phyloP scores from a whole-genome alignment of 2,329 filamentous ascomycete species.

The Dactylonectria estremocensis region DNA sequence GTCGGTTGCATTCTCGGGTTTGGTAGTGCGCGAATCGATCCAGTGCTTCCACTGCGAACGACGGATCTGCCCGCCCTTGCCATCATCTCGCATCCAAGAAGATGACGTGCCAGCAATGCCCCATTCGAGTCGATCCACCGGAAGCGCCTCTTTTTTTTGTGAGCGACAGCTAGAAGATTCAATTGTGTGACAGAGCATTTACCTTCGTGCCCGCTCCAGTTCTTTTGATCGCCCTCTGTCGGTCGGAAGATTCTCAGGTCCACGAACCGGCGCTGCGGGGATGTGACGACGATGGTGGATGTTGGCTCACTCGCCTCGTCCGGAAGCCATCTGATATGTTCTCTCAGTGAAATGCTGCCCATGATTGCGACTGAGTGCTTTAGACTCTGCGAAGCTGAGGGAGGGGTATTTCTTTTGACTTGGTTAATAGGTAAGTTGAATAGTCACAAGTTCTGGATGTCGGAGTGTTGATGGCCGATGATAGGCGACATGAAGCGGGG shows the following conservation, averaged over 20 bases:
- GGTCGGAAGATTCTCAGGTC: conserved; percentile 70
- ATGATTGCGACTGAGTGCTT: conserved; percentile 45
- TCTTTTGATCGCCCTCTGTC: conserved; percentile 25
- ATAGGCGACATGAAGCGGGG: background rate
- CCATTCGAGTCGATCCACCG: conserved; percentile 70
- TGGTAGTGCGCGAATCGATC: conserved; percentile 68
- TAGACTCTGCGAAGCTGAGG: background rate
- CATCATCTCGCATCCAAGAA: conserved; percentile 49
- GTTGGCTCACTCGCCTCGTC: conserved; percentile 71
- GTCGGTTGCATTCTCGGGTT: conserved; percentile 62
- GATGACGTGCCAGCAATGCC: conserved; percentile 73
- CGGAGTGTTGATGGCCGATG: background rate
- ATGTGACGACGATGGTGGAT: conserved; percentile 75
- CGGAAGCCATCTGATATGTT: conserved; percentile 72
- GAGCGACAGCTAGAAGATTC: background rate
- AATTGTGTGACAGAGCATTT: background rate
- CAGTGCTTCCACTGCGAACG: conserved; percentile 70
- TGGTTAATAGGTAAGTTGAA: background rate
- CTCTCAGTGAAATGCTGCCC: conserved; percentile 69
- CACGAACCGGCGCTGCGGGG: conserved; percentile 70
- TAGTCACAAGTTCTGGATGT: conserved; percentile 2
- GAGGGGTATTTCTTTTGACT: background rate
- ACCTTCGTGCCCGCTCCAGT: conserved; percentile 43
- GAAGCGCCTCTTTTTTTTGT: conserved; percentile 39
- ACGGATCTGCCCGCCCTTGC: conserved; percentile 44